Conservation (phyloP, 139 green algal species). For the Edaphochlamys debaryana region DNA sequence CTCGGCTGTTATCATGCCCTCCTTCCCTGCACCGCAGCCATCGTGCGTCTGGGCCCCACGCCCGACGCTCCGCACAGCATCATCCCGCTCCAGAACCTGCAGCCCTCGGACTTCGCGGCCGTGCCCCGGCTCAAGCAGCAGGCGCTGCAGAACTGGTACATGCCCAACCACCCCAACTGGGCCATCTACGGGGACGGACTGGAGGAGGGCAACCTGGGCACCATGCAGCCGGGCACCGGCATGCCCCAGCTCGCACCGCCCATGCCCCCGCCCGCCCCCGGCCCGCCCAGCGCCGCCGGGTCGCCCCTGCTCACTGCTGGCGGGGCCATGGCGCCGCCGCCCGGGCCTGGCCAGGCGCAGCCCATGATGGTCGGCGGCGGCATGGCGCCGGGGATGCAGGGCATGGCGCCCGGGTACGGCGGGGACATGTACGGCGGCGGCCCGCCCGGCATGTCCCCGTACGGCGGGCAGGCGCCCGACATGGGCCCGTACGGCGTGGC, state of each 20-base stretch:
- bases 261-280: constrained; percentile 2
- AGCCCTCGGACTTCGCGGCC: constrained; percentile 41
- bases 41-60: background rate
- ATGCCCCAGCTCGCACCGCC: background rate
- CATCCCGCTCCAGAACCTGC: constrained; percentile 8
- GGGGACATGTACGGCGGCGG: constrained; percentile 3
- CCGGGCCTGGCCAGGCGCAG: too few species aligned
- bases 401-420: background rate
- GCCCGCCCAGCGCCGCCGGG: background rate
- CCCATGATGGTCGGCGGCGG: background rate
- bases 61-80: background rate
- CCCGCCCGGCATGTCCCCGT: background rate
- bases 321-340: background rate
- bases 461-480: background rate
- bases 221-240: too few species aligned
- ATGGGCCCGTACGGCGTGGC: background rate
- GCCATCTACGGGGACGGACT: constrained; percentile 51
- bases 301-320: background rate
- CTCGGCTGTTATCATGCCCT: too few species aligned
- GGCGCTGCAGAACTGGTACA: constrained; percentile 62
- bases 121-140: constrained; percentile 65
- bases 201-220: background rate
- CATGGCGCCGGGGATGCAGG: background rate
- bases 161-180: constrained; percentile 64
- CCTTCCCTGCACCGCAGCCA: background rate